Percentiles rank a stretch among this genome's conserved stretches.
phyloP scores from a whole-genome alignment of 2,329 filamentous ascomycete genomes.

The Talaromyces atroroseus region DNA sequence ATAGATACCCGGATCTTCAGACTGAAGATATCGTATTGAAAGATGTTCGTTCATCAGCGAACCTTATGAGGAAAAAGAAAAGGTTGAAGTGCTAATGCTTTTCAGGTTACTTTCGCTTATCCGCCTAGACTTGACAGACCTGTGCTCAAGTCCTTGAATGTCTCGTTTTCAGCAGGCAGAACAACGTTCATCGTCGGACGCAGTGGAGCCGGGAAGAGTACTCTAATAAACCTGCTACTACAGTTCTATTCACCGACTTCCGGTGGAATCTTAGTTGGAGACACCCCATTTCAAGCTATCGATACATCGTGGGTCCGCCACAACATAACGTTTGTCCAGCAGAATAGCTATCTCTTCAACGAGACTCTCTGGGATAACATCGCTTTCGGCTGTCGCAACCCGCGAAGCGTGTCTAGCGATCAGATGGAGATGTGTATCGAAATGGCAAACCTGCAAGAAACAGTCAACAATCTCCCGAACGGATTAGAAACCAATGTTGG shows the following conservation, averaged over 20 bases:
- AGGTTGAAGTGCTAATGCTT: conserved; percentile 15
- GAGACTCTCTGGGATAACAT: conserved; percentile 76
- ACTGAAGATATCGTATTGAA: conserved; percentile 64
- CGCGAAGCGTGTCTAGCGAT: conserved; percentile 44
- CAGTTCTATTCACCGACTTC: conserved; percentile 65
- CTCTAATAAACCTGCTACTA: conserved; percentile 71
- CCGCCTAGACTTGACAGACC: conserved; percentile 59
- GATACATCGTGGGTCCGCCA: conserved; percentile 67
- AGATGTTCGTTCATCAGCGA: conserved; percentile 46
- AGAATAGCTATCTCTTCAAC: conserved; percentile 74
- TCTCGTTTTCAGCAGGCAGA: conserved; percentile 67
- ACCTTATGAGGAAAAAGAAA: background rate
- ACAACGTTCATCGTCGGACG: conserved; percentile 76
- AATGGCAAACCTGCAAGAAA: conserved; percentile 63
- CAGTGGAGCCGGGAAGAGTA: conserved; percentile 92
- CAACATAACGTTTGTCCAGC: conserved; percentile 76
- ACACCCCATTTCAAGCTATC: conserved; percentile 54
- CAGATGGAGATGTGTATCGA: conserved; percentile 60
- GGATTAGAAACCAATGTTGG: conserved; percentile 70
- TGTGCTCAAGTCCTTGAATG: conserved; percentile 57
- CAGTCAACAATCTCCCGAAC: conserved; percentile 60
- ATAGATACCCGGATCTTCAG: conserved; percentile 41
- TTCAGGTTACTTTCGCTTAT: conserved; percentile 74
- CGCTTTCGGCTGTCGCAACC: conserved; percentile 58
- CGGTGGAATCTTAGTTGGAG: conserved; percentile 67